Conservation (phyloP, 2,329 filamentous ascomycete species). For the Aspergillus viridinutans region DNA sequence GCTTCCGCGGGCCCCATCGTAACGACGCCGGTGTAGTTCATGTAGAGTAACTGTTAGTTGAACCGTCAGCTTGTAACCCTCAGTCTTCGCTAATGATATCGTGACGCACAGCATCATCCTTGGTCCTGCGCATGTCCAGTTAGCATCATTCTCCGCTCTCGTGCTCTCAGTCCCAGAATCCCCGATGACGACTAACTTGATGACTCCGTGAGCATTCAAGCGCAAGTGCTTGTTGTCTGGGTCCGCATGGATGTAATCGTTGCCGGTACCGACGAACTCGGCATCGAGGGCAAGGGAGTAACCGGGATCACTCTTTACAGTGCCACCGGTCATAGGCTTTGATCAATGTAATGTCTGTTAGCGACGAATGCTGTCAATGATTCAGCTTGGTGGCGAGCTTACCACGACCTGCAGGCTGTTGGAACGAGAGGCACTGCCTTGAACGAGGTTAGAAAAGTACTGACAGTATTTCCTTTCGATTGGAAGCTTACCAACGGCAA, state of each 20-base stretch:
- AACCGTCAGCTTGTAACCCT: background rate
- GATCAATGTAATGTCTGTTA: conserved; percentile 1
- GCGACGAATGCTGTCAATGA: background rate
- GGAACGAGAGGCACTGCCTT: conserved; percentile 36
- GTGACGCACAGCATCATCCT: conserved; percentile 29
- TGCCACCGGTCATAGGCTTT: conserved; percentile 38
- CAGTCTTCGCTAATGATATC: background rate
- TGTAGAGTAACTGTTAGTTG: conserved; percentile 29
- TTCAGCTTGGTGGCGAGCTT: conserved; percentile 5
- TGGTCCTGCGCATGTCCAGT: conserved; percentile 20
- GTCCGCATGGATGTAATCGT: conserved; percentile 42
- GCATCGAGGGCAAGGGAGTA: conserved; percentile 37
- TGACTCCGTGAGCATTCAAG: conserved; percentile 37
- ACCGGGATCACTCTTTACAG: conserved; percentile 31
- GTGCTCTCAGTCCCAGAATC: background rate
- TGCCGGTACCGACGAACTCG: conserved; percentile 34
- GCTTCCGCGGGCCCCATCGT: conserved; percentile 30
- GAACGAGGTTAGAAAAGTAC: background rate
- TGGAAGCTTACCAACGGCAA: conserved; percentile 27
- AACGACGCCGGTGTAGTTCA: conserved; percentile 41
- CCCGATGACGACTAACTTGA: conserved; percentile 30
- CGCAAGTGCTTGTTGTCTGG: conserved; percentile 37
- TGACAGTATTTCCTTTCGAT: background rate
- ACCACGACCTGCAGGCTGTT: conserved; percentile 36
- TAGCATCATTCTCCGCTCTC: background rate